Conservation (phyloP, 1,284 basidiomycete genomes). For the Malassezia equina region DNA sequence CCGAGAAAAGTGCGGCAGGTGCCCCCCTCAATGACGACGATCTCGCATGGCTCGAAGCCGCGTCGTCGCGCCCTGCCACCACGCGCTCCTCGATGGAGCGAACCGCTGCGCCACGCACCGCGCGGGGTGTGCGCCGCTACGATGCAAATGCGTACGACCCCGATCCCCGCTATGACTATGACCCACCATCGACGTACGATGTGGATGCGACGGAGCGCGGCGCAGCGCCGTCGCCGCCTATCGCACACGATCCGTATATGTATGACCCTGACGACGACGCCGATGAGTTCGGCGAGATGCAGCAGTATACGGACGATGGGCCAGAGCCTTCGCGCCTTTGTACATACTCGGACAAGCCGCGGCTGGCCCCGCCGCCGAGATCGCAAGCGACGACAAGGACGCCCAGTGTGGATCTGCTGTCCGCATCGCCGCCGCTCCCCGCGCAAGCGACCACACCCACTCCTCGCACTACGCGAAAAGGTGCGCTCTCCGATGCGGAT, state of each 20-base stretch:
- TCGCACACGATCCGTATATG: neutral
- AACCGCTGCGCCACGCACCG: neutral
- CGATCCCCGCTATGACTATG: neutral
- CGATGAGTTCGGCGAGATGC: slow-evolving; percentile 7
- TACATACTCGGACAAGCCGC: neutral
- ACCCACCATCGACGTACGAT: neutral
- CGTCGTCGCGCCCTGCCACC: neutral
- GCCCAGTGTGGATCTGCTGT: neutral
- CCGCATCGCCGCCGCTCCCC: slow-evolving; percentile 6
- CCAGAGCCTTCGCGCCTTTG: neutral
- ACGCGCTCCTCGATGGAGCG: neutral
- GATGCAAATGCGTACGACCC: neutral
- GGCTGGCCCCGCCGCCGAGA: neutral
- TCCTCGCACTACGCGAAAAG: neutral
- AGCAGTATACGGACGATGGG: slow-evolving; percentile 3
- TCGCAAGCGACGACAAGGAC: neutral
- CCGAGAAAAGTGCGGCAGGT: neutral
- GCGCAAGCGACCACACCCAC: neutral
- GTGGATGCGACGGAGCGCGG: neutral
- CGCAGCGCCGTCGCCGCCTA: neutral
- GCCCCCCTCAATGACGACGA: slow-evolving; percentile 6
- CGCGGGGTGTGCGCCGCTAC: neutral
- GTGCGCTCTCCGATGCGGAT: neutral
- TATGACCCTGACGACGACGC: slow-evolving; percentile 2
- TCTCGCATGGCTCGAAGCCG: slow-evolving; percentile 15